These are phyloP conservation scores for Solanum gracilifrons DNA, from an alignment of 257 asterid genomes.

Conservation along the genomic window DNA sequence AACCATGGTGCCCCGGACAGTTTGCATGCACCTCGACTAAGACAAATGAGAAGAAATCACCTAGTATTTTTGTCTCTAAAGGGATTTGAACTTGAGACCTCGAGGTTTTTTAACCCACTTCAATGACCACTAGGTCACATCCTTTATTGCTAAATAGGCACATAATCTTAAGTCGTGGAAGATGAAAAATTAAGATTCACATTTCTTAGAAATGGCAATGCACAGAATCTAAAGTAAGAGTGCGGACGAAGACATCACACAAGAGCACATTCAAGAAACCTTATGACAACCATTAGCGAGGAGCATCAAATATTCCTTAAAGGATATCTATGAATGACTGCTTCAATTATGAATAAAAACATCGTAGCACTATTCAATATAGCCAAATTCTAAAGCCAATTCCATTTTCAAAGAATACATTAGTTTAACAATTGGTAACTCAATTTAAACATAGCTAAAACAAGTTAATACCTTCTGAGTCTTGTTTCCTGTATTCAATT, in stretches of 20 bases:
- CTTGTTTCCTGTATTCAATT: constrained; percentile 5
- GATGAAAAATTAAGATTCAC: neutral
- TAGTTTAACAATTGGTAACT: neutral
- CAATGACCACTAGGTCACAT: neutral
- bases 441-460: neutral
- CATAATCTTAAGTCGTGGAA: neutral
- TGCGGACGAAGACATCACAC: neutral
- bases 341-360: neutral
- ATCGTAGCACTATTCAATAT: neutral
- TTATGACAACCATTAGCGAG: neutral
- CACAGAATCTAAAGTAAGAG: neutral
- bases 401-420: neutral
- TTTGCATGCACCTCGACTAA: neutral
- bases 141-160: neutral
- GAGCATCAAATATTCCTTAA: neutral
- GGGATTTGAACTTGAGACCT: neutral
- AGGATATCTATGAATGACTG: neutral
- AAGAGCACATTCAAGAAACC: neutral
- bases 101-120: neutral
- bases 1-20: neutral
- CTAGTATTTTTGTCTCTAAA: neutral
- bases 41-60: neutral
- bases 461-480: constrained; percentile 13
- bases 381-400: neutral
- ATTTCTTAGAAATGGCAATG: neutral